phyloP scores from a whole-genome alignment of 305 asterid genomes.

The Fraxinus baroniana region DNA sequence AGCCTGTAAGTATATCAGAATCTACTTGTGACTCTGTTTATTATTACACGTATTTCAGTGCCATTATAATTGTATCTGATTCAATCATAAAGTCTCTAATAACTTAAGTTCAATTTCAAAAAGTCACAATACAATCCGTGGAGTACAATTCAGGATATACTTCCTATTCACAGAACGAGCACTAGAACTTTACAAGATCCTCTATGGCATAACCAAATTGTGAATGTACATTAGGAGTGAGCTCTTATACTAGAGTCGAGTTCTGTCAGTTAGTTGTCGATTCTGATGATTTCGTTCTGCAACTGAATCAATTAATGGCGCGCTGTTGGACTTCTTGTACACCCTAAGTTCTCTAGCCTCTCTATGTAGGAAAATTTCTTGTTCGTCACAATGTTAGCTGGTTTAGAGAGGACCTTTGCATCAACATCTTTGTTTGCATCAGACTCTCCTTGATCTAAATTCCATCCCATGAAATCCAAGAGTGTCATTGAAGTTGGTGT shows the following conservation, averaged over 20 bases:
- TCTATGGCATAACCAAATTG: constrained; percentile 11
- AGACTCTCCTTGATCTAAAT: constrained; percentile 37
- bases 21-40: constrained; percentile 26
- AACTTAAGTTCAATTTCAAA: not conserved
- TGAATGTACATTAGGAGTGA: constrained; percentile 22
- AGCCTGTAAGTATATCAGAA: constrained; percentile 55
- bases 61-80: not conserved
- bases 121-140: not conserved
- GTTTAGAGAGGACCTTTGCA: constrained; percentile 27
- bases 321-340: constrained; percentile 57
- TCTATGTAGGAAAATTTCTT: constrained; percentile 45
- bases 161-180: constrained; percentile 28
- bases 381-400: constrained; percentile 22
- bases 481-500: constrained; percentile 54
- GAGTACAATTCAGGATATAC: constrained; percentile 18
- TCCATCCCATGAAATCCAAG: constrained; percentile 68
- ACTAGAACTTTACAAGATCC: constrained; percentile 1
- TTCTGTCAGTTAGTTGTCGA: not conserved
- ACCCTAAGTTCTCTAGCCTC: constrained; percentile 50
- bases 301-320: constrained; percentile 38
- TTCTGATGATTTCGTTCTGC: not conserved
- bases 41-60: constrained; percentile 34
- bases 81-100: not conserved
- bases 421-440: constrained; percentile 35
- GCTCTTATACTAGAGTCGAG: constrained; percentile 1